These are phyloP conservation scores for Ustulina deusta DNA, from an alignment of 2,329 filamentous ascomycete species.

Conservation along the genomic window DNA sequence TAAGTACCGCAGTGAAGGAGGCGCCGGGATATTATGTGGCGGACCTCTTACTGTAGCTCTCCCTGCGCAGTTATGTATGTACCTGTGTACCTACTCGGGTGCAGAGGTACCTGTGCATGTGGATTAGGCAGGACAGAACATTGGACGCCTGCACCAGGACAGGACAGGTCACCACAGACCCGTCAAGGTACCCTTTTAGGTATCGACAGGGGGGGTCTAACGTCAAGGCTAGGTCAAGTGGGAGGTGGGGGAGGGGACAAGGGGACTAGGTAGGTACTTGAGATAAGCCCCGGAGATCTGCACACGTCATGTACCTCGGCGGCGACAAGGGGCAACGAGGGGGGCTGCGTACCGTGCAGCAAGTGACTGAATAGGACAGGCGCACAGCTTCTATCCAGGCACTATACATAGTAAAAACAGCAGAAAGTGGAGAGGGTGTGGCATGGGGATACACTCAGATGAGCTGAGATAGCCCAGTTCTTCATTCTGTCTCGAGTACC, in stretches of 20 bases:
- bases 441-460: conserved; percentile 32
- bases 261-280: conserved; percentile 12
- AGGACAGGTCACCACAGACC: conserved; percentile 35
- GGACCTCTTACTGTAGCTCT: conserved; percentile 25
- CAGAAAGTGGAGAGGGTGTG: conserved; percentile 17
- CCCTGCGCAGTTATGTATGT: not conserved
- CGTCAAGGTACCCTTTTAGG: conserved; percentile 31
- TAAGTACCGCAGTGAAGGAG: not conserved
- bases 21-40: not conserved
- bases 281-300: conserved; percentile 25
- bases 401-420: conserved; percentile 12
- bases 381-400: conserved; percentile 16
- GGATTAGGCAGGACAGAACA: conserved; percentile 35
- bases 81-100: not conserved
- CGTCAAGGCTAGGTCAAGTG: conserved; percentile 29
- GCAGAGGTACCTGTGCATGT: conserved; percentile 13
- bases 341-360: conserved; percentile 32
- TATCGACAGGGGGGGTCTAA: conserved; percentile 24
- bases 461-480: conserved; percentile 35
- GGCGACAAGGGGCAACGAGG: conserved; percentile 5
- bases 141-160: conserved; percentile 31
- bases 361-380: conserved; percentile 25
- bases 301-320: conserved; percentile 21
- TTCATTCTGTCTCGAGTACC: conserved; percentile 29
- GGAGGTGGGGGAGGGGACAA: not conserved